phyloP scores from a whole-genome alignment of 345 rosid genomes.

The Euphorbia peplus region DNA sequence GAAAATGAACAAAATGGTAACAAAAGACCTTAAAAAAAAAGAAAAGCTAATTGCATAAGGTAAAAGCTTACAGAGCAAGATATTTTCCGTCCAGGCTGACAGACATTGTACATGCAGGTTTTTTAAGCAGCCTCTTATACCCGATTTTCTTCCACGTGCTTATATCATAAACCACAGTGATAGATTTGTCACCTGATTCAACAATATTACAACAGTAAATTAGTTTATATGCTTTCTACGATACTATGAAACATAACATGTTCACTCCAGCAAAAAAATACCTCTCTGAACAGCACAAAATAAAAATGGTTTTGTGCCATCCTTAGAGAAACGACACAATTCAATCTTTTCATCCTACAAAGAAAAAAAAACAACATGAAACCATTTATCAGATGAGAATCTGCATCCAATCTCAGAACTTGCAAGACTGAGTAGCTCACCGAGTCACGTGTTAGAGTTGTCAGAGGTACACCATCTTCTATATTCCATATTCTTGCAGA shows the following conservation, averaged over 20 bases:
- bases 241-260: not conserved
- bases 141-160: constrained; percentile 95
- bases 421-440: constrained; percentile 34
- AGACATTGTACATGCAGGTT: constrained; percentile 76
- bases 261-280: constrained; percentile 19
- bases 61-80: constrained; percentile 71
- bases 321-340: constrained; percentile 82
- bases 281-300: constrained; percentile 83
- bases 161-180: constrained; percentile 77
- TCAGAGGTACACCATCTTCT: constrained; percentile 72
- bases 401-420: not conserved
- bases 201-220: constrained; percentile 19
- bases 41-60: not conserved
- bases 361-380: constrained; percentile 9
- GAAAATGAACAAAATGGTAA: not conserved
- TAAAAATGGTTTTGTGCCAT: constrained; percentile 88
- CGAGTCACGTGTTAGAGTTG: constrained; percentile 66
- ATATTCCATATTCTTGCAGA: constrained; percentile 92
- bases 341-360: constrained; percentile 81
- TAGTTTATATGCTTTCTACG: not conserved
- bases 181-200: constrained; percentile 58
- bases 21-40: not conserved
- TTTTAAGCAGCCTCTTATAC: constrained; percentile 72
- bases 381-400: constrained; percentile 9
- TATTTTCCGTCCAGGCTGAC: constrained; percentile 93